Evolutionary conservation across 352 stramenopile genomes (phyloP).

Genomic region (Globisporangium middletonii): DNA sequence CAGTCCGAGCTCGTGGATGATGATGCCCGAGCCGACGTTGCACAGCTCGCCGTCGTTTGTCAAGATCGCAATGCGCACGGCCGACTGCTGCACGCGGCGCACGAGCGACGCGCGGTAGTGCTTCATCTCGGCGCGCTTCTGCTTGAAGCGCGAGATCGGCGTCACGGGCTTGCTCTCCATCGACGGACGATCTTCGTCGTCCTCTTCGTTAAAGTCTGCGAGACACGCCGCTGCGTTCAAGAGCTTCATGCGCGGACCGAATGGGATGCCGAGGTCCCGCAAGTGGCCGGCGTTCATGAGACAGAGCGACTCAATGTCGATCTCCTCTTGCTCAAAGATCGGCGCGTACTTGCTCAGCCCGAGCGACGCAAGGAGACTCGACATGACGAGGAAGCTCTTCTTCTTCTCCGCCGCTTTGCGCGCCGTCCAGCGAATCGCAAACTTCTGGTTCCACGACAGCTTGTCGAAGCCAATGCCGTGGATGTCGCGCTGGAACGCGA

Average conservation of each 20-base stretch:
- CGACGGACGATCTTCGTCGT: constrained; percentile 60
- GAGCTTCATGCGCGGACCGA: constrained; percentile 81
- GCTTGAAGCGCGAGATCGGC: constrained; percentile 72
- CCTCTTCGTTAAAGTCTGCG: constrained; percentile 80
- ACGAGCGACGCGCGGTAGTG: constrained; percentile 82
- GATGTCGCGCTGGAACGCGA: constrained; percentile 83
- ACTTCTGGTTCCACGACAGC: constrained; percentile 83
- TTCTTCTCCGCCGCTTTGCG: constrained; percentile 83
- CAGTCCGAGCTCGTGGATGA: constrained; percentile 76
- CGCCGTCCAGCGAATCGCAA: constrained; percentile 73
- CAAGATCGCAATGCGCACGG: constrained; percentile 78
- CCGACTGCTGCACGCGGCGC: constrained; percentile 79
- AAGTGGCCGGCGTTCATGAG: constrained; percentile 85
- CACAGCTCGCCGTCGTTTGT: constrained; percentile 81
- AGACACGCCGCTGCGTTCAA: constrained; percentile 78
- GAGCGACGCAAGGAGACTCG: constrained; percentile 65
- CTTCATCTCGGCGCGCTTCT: constrained; percentile 79
- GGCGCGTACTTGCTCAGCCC: constrained; percentile 81
- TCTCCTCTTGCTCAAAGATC: constrained; percentile 85
- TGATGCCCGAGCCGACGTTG: constrained; percentile 84
- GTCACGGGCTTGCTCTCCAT: constrained; percentile 60
- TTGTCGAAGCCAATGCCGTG: constrained; percentile 84
- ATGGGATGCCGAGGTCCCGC: constrained; percentile 77
- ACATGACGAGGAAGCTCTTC: constrained; percentile 87
- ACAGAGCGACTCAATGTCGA: constrained; percentile 83